Percentiles rank a stretch among this genome's conserved stretches.
phyloP scores from a whole-genome alignment of 2,329 filamentous ascomycete species.

The Colletotrichum endophyticum region DNA sequence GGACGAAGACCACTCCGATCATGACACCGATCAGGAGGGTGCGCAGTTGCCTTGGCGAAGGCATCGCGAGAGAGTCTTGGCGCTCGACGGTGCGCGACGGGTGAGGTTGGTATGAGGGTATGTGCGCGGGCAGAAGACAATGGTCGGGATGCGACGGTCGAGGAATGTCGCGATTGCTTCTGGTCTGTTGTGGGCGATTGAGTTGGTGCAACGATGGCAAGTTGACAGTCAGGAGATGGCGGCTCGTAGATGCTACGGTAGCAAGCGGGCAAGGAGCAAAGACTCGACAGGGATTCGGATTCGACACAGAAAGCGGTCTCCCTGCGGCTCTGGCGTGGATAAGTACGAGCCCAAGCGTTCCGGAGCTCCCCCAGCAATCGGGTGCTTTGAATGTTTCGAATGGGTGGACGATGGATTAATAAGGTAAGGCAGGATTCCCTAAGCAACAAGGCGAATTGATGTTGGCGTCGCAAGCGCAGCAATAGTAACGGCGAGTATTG shows the following conservation, averaged over 20 bases:
- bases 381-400: slow-evolving; percentile 8
- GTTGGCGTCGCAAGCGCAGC: not conserved
- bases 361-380: slow-evolving; percentile 16
- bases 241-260: not conserved
- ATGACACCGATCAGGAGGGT: slow-evolving; percentile 69
- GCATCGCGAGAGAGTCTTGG: slow-evolving; percentile 52
- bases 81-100: not conserved
- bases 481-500: not conserved
- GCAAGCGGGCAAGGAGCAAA: not conserved
- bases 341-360: slow-evolving; percentile 9
- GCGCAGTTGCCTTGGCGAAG: slow-evolving; percentile 72
- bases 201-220: not conserved
- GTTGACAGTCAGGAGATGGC: not conserved
- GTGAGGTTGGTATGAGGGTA: not conserved
- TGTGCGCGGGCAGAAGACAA: not conserved
- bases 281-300: not conserved
- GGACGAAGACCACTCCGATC: slow-evolving; percentile 67
- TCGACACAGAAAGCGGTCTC: not conserved
- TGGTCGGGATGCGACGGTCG: not conserved
- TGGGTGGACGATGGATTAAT: not conserved
- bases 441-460: not conserved
- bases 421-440: not conserved
- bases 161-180: not conserved
- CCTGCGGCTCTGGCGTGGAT: not conserved
- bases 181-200: not conserved